Evolutionary conservation across 1,284 basidiomycete genomes (phyloP).

Genomic region (Stygiomarasmius scandens): DNA sequence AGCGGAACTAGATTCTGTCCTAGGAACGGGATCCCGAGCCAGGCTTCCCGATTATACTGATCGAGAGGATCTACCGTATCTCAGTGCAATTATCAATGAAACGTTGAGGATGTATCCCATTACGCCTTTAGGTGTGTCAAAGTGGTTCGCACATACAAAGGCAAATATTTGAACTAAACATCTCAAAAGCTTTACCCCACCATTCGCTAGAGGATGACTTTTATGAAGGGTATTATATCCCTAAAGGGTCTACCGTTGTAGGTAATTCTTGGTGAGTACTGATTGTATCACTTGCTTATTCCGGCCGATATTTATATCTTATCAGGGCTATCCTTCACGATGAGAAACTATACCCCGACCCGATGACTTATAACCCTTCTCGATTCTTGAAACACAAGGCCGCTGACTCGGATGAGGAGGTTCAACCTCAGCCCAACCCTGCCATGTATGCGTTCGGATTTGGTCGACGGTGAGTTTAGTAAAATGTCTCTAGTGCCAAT

Average conservation of each 20-base stretch:
- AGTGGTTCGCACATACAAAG: too few relatives aligned
- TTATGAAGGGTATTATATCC: constrained; percentile 23
- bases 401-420: constrained; percentile 6
- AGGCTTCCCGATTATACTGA: constrained; percentile 37
- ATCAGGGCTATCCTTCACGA: constrained; percentile 34
- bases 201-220: constrained; percentile 26
- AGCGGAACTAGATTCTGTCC: constrained; percentile 38
- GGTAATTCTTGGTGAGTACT: constrained; percentile 27
- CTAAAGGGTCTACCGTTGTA: constrained; percentile 28
- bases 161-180: too few relatives aligned
- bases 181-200: constrained; percentile 25
- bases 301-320: neutral
- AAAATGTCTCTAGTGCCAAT: too few relatives aligned
- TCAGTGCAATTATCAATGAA: constrained; percentile 37
- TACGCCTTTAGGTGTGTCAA: constrained; percentile 12
- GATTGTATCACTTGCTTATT: neutral
- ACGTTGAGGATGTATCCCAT: constrained; percentile 27
- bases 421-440: constrained; percentile 23
- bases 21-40: constrained; percentile 25
- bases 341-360: constrained; percentile 29
- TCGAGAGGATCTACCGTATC: constrained; percentile 36
- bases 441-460: constrained; percentile 29
- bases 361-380: constrained; percentile 30
- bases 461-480: constrained; percentile 22
- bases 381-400: constrained; percentile 25